phyloP scores from a whole-genome alignment of 2,329 filamentous ascomycete species.

The Verticillium albo-atrum region DNA sequence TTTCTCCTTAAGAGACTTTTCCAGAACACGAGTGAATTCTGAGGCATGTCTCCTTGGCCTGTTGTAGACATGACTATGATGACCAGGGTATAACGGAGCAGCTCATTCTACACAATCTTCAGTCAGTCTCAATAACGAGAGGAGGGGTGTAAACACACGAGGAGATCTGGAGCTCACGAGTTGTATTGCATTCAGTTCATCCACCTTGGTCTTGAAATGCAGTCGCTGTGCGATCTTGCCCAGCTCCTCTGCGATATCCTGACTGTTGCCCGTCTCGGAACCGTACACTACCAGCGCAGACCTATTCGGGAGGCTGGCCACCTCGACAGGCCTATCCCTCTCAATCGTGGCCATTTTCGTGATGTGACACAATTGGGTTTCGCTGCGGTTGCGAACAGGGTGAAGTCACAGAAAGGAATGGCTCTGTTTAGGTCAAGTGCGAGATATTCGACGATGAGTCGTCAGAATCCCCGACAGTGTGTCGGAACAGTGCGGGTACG shows the following conservation, averaged over 20 bases:
- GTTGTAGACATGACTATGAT: conserved; percentile 88
- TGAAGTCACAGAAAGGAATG: background rate
- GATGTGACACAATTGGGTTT: background rate
- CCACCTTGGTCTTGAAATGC: conserved; percentile 70
- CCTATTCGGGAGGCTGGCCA: conserved; percentile 26
- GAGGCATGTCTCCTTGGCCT: conserved; percentile 88
- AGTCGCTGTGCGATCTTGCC: conserved; percentile 70
- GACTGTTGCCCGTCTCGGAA: conserved; percentile 90
- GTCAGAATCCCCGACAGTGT: background rate
- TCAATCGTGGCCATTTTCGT: conserved; percentile 1
- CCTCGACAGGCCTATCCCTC: conserved; percentile 10
- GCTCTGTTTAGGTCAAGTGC: background rate
- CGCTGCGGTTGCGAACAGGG: background rate
- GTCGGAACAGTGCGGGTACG: background rate
- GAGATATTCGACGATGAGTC: background rate
- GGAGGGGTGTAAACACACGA: background rate
- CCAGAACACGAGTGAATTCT: conserved; percentile 81
- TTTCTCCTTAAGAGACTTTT: conserved; percentile 75
- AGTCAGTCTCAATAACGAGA: background rate
- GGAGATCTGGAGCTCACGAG: background rate
- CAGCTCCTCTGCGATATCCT: conserved; percentile 85
- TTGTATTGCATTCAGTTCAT: conserved; percentile 73
- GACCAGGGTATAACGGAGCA: conserved; percentile 52
- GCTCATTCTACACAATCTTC: conserved; percentile 4
- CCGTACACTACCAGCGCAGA: conserved; percentile 76